Conservation (phyloP, 495 filamentous ascomycete genomes). For the Darksidea phi region DNA sequence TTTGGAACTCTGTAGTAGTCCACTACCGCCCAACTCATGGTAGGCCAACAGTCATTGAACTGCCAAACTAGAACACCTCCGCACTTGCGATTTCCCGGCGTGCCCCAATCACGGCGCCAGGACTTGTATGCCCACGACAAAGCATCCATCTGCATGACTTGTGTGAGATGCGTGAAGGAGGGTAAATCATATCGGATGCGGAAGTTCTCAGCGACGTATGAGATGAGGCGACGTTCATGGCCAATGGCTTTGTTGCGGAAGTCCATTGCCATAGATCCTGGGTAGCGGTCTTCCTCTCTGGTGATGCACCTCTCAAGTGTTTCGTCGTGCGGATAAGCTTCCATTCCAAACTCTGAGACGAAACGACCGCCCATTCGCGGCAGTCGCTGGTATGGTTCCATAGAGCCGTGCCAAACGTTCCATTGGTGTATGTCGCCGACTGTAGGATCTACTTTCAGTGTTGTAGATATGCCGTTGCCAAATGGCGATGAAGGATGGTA, state of each 20-base stretch:
- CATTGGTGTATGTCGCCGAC: slow-evolving; percentile 35
- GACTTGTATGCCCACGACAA: slow-evolving; percentile 26
- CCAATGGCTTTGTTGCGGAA: slow-evolving; percentile 32
- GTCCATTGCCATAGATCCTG: slow-evolving; percentile 26
- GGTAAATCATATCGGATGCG: slow-evolving; percentile 28
- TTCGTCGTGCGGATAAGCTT: slow-evolving; percentile 27
- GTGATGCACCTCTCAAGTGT: slow-evolving; percentile 27
- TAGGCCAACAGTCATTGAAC: slow-evolving; percentile 34
- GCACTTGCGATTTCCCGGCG: slow-evolving; percentile 17
- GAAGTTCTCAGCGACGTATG: slow-evolving; percentile 31
- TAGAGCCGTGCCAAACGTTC: slow-evolving; percentile 30
- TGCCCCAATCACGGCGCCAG: slow-evolving; percentile 29
- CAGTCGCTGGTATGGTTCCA: slow-evolving; percentile 26
- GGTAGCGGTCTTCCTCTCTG: slow-evolving; percentile 43
- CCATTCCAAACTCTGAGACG: slow-evolving; percentile 36
- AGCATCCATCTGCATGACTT: slow-evolving; percentile 32
- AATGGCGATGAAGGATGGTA: slow-evolving; percentile 33
- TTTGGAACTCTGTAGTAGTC: slow-evolving; percentile 29
- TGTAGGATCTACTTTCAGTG: slow-evolving; percentile 29
- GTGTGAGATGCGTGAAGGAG: slow-evolving; percentile 27
- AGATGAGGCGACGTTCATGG: slow-evolving; percentile 25
- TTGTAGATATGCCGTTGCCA: slow-evolving; percentile 22
- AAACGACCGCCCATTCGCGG: slow-evolving; percentile 30
- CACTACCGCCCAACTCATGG: slow-evolving; percentile 47
- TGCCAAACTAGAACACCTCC: slow-evolving; percentile 34